These are phyloP conservation scores for Eucalyptus virginea DNA, from an alignment of 345 rosid species.

Conservation along the genomic window DNA sequence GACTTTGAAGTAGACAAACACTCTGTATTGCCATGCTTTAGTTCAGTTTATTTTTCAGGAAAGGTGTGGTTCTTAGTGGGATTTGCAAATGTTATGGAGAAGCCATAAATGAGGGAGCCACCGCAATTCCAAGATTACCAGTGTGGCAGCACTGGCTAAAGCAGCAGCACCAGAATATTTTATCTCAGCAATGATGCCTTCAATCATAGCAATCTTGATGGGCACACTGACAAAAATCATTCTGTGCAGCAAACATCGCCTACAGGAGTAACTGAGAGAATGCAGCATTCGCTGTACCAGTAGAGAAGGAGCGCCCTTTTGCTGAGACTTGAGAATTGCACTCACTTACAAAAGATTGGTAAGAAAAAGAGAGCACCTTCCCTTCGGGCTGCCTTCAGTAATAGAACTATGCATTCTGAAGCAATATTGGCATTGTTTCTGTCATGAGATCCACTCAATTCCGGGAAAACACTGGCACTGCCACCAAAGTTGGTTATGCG, in stretches of 20 bases:
- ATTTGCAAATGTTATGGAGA: neutral
- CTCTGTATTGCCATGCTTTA: no score
- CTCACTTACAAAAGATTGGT: conserved; percentile 64
- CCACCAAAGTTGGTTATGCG: conserved; percentile 69
- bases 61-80: neutral
- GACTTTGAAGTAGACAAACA: no score
- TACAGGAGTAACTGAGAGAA: no score
- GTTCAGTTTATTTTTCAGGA: neutral
- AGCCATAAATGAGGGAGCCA: neutral
- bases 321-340: conserved; percentile 45
- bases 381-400: conserved; percentile 75
- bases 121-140: no score
- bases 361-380: conserved; percentile 75
- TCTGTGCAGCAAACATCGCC: no score
- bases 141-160: no score
- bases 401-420: conserved; percentile 62
- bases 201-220: no score
- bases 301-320: conserved; percentile 16
- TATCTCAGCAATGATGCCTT: no score
- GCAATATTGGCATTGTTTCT: conserved; percentile 44
- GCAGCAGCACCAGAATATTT: no score
- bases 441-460: conserved; percentile 34
- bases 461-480: conserved; percentile 44
- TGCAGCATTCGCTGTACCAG: conserved; percentile 15
- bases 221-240: no score